Percentiles rank a stretch among this genome's conserved stretches.
Conservation (phyloP, 1,284 basidiomycete genomes). For the Cryptococcus deneoformans region DNA sequence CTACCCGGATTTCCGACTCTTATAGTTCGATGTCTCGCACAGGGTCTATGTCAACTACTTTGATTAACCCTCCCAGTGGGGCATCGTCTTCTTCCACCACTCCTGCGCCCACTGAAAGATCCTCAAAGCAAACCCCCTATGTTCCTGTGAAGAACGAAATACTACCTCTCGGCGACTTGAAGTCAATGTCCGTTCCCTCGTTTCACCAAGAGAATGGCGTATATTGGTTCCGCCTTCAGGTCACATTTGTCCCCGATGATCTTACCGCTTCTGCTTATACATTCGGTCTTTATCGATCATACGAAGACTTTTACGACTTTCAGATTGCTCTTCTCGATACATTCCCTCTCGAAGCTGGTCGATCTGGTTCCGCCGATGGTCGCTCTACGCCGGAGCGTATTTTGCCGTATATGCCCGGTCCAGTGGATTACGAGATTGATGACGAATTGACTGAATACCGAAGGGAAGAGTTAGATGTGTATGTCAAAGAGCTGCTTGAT, state of each 20-base stretch:
- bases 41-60: slow-evolving; percentile 26
- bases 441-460: slow-evolving; percentile 79
- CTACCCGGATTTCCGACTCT: slow-evolving; percentile 16
- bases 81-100: slow-evolving; percentile 9
- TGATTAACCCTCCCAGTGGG: slow-evolving; percentile 1
- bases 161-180: slow-evolving; percentile 76
- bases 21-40: slow-evolving; percentile 26
- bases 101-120: slow-evolving; percentile 3
- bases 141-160: slow-evolving; percentile 41
- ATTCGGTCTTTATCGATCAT: slow-evolving; percentile 88
- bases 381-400: slow-evolving; percentile 58
- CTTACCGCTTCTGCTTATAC: slow-evolving; percentile 64
- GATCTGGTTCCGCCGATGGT: slow-evolving; percentile 48
- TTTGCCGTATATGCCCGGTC: slow-evolving; percentile 95
- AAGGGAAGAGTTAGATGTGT: slow-evolving; percentile 81
- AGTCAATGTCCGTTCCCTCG: slow-evolving; percentile 86
- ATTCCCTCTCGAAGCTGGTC: slow-evolving; percentile 87
- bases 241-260: slow-evolving; percentile 77
- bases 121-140: slow-evolving; percentile 17
- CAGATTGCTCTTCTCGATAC: slow-evolving; percentile 82
- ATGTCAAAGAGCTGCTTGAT: slow-evolving; percentile 73
- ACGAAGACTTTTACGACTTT: slow-evolving; percentile 99
- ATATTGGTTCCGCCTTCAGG: slow-evolving; percentile 96
- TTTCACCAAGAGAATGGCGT: slow-evolving; percentile 96
- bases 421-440: slow-evolving; percentile 72